Conservation (phyloP, 139 green algal genomes). For the Chlamydomonas eustigma region DNA sequence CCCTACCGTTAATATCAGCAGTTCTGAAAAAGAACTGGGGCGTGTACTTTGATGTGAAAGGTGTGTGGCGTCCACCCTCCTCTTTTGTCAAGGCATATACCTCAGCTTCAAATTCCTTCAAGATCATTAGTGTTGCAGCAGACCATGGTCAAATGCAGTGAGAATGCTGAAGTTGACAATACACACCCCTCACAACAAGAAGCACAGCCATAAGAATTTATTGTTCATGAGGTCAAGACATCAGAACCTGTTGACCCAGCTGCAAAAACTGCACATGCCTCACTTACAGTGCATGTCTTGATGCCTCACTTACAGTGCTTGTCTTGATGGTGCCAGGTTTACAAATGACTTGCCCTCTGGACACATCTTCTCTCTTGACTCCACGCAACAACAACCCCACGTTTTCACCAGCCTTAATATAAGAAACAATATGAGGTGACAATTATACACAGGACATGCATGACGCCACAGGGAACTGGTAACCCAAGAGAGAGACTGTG, state of each 20-base stretch:
- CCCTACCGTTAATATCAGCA: slow-evolving; percentile 83
- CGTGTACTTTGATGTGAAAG: slow-evolving; percentile 97
- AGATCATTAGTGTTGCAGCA: too few relatives aligned
- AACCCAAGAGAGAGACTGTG: neutral
- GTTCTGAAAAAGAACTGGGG: slow-evolving; percentile 98
- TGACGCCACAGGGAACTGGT: neutral
- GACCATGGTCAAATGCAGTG: too few relatives aligned
- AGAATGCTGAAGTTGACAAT: too few relatives aligned
- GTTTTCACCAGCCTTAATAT: slow-evolving; percentile 97
- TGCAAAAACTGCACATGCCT: slow-evolving; percentile 98
- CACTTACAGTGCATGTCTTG: slow-evolving; percentile 65
- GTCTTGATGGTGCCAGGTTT: slow-evolving; percentile 12
- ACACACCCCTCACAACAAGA: too few relatives aligned
- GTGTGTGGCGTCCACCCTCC: slow-evolving; percentile 96
- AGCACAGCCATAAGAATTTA: too few relatives aligned
- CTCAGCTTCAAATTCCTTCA: slow-evolving; percentile 76
- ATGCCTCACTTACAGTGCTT: neutral
- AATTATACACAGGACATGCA: slow-evolving; percentile 24
- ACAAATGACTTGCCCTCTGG: slow-evolving; percentile 68
- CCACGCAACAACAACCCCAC: slow-evolving; percentile 93
- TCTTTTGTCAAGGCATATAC: slow-evolving; percentile 97
- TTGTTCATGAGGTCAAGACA: neutral
- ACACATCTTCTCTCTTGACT: slow-evolving; percentile 92
- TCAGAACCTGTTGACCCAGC: too few relatives aligned
- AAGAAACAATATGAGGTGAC: too few relatives aligned